Percentiles rank a stretch among this genome's conserved stretches.
These are phyloP conservation scores for Amylostereum areolatum DNA, from an alignment of 1,284 basidiomycete genomes.

Conservation along the genomic window DNA sequence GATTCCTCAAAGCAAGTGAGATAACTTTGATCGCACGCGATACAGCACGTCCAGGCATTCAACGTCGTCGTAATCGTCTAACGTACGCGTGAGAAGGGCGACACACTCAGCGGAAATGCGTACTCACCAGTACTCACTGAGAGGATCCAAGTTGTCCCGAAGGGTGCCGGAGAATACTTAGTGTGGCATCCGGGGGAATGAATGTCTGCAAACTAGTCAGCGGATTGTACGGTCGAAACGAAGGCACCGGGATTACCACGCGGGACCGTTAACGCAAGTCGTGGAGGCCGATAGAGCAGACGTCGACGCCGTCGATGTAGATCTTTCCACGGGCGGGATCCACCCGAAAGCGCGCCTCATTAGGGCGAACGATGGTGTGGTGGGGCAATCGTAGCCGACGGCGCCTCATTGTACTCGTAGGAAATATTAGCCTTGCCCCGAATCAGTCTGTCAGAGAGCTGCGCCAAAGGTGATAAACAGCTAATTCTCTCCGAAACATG, in stretches of 20 bases:
- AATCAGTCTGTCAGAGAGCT: too few relatives aligned
- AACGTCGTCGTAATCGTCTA: constrained; percentile 74
- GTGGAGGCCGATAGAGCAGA: constrained; percentile 80
- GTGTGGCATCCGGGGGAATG: constrained; percentile 77
- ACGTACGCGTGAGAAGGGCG: neutral
- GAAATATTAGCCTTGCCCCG: too few relatives aligned
- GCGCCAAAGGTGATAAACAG: too few relatives aligned
- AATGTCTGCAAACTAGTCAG: constrained; percentile 49
- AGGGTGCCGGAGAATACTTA: constrained; percentile 79
- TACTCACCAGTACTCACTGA: constrained; percentile 33
- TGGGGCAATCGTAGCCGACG: too few relatives aligned
- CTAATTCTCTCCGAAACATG: too few relatives aligned
- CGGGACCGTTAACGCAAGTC: constrained; percentile 63
- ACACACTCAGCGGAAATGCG: constrained; percentile 9
- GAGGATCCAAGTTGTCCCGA: constrained; percentile 85
- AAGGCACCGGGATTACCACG: constrained; percentile 41
- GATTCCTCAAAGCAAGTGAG: too few relatives aligned
- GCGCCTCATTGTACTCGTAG: too few relatives aligned
- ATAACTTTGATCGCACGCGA: constrained; percentile 32
- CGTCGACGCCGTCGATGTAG: constrained; percentile 84
- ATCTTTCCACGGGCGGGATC: constrained; percentile 81
- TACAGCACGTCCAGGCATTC: constrained; percentile 67
- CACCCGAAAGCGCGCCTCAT: constrained; percentile 21
- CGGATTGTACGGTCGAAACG: neutral
- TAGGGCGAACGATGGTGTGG: too few relatives aligned